Conservation (phyloP, 495 filamentous ascomycete genomes). For the Penicillium pulvis region DNA sequence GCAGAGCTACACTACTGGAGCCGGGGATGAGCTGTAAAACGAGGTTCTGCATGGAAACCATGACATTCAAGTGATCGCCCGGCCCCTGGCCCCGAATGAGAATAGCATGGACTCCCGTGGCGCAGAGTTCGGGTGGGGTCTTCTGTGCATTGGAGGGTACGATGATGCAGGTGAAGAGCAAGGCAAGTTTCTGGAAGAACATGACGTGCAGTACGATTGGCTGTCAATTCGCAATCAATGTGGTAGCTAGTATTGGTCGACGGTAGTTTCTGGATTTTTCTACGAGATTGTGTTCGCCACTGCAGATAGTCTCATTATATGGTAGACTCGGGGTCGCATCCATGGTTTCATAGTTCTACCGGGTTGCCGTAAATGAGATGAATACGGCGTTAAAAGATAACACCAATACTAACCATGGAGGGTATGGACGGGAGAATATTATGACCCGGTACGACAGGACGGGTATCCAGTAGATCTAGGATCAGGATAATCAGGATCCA, state of each 20-base stretch:
- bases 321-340: neutral
- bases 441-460: neutral
- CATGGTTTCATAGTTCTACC: conserved; percentile 2
- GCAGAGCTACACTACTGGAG: conserved; percentile 27
- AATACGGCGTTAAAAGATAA: neutral
- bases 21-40: conserved; percentile 29
- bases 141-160: conserved; percentile 15
- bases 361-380: neutral
- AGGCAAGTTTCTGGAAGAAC: conserved; percentile 15
- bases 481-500: neutral
- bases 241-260: neutral
- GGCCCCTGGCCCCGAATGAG: conserved; percentile 29
- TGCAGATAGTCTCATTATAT: neutral
- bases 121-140: conserved; percentile 20
- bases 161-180: conserved; percentile 1
- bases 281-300: conserved; percentile 4
- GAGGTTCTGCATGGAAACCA: conserved; percentile 28
- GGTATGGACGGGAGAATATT: neutral
- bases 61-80: conserved; percentile 32
- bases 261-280: neutral
- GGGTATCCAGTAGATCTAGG: neutral
- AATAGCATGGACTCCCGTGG: conserved; percentile 32
- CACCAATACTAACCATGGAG: neutral
- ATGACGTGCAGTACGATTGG: conserved; percentile 18
- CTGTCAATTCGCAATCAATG: neutral